A percentile compares a stretch with the other conserved stretches of the same genome.
phyloP scores from a whole-genome alignment of 495 filamentous ascomycete species.

The Penicillium coffeae region DNA sequence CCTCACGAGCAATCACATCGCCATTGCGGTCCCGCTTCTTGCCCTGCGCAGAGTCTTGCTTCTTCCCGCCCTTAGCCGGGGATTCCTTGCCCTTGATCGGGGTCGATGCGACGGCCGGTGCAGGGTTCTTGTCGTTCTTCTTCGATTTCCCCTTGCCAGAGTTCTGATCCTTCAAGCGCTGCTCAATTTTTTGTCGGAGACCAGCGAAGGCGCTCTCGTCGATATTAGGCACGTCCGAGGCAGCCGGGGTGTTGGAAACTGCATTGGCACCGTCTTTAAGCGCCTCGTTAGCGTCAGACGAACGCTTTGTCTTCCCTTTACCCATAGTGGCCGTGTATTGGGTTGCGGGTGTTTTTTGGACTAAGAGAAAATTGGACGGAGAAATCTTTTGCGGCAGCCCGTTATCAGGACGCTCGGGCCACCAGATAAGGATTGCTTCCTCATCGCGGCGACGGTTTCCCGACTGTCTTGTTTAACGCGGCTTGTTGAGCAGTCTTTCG shows the following conservation, averaged over 20 bases:
- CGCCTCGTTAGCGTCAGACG: slow-evolving; percentile 29
- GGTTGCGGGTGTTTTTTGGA: slow-evolving; percentile 15
- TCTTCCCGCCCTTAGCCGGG: slow-evolving; percentile 23
- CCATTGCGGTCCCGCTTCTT: slow-evolving; percentile 51
- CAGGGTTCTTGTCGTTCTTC: slow-evolving; percentile 29
- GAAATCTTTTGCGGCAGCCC: slow-evolving; percentile 32
- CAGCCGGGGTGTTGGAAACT: slow-evolving; percentile 20
- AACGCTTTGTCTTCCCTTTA: slow-evolving; percentile 41
- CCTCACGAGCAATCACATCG: slow-evolving; percentile 42
- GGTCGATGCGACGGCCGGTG: slow-evolving; percentile 13
- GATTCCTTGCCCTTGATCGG: slow-evolving; percentile 27
- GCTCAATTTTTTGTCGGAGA: slow-evolving; percentile 62
- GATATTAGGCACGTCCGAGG: slow-evolving; percentile 42
- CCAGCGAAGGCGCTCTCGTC: slow-evolving; percentile 59
- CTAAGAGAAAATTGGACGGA: slow-evolving; percentile 25
- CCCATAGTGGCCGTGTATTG: slow-evolving; percentile 26
- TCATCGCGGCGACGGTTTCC: slow-evolving; percentile 14
- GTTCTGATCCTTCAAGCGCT: slow-evolving; percentile 44
- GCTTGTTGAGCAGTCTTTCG: not conserved
- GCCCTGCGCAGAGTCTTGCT: slow-evolving; percentile 31
- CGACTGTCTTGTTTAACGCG: slow-evolving; percentile 5
- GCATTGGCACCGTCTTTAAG: slow-evolving; percentile 12
- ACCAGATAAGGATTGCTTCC: slow-evolving; percentile 26
- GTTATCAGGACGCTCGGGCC: slow-evolving; percentile 30
- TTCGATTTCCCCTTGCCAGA: slow-evolving; percentile 45